Evolutionary conservation across 2,329 filamentous ascomycete species (phyloP), one percentile per base, ranked within the genome.

Genomic region (Zymoseptoria passerinii): DNA sequence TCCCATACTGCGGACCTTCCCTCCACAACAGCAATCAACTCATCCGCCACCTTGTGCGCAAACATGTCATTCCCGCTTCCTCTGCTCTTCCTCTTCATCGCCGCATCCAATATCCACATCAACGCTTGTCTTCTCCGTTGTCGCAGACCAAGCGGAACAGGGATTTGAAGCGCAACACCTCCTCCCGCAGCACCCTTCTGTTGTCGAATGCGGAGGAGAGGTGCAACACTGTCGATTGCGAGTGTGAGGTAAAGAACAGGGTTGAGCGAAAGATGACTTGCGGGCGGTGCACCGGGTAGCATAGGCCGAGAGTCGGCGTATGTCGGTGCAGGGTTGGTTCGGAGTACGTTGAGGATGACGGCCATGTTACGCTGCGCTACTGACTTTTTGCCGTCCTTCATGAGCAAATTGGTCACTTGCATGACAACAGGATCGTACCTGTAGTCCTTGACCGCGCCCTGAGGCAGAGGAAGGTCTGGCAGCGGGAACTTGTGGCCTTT

Each of bases 301-400:
- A 94, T 83, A 16, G 87, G 86, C 56, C 83, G 85, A 60, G 80
- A 76, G 20, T 89, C 83, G 73, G 86, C 89, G 70, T 88, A 79
- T 62, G 83, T 86, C 18, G 94, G 94, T 10, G 92, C 82, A 1
- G 92, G 83, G 3, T 90, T 83, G 48, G 90, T 95, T 68, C 92
- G 90, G 61, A 99, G 87, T 72, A 87, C 77, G 65, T 83, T 89
- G 71, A 97, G 85, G 70, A 96, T 87, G 69, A 85, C 80, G 60
- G 86, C 82, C 86, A 96, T 91, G 75, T 95, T 87, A 89, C 96
- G 69, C 74, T 99, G 90, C n/a, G 94, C 94, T 73, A 83, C 82
- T 70, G 87, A 88, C 72, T 95, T 83, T 79, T 96, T 95, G 67
- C 94, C 94, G 74, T 97, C 83, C 67, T 81, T 80, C 92, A 97